phyloP scores from a whole-genome alignment of 1,284 basidiomycete species.

The Apiotrichum gracile region DNA sequence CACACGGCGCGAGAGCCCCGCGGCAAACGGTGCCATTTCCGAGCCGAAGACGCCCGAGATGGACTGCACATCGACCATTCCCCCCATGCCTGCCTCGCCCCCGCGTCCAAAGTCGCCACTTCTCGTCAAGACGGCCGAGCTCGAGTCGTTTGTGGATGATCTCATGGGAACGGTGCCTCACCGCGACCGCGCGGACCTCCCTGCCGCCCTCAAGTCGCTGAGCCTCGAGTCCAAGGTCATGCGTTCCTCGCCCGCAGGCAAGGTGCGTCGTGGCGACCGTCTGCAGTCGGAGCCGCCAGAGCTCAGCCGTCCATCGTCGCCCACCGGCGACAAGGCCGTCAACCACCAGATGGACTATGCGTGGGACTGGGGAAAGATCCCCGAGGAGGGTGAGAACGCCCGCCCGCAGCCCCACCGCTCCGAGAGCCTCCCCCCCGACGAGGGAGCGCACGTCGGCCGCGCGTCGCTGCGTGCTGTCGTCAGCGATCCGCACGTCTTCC shows the following conservation, averaged over 20 bases:
- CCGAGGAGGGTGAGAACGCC: slow-evolving; percentile 2
- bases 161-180: slow-evolving; percentile 7
- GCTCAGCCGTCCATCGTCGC: slow-evolving; percentile 13
- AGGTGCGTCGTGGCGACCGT: slow-evolving; percentile 4
- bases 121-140: neutral
- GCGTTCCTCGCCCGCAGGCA: neutral
- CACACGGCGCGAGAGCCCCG: neutral
- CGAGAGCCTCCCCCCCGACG: slow-evolving; percentile 5
- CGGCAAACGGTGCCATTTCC: neutral
- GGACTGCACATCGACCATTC: neutral
- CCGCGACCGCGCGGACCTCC: slow-evolving; percentile 1
- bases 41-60: neutral
- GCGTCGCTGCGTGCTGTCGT: slow-evolving; percentile 45
- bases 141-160: slow-evolving; percentile 13
- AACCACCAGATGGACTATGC: slow-evolving; percentile 35
- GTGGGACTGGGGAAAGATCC: slow-evolving; percentile 42
- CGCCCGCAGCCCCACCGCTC: slow-evolving; percentile 2
- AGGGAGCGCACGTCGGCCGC: neutral
- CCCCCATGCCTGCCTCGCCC: slow-evolving; percentile 6
- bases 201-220: slow-evolving; percentile 8
- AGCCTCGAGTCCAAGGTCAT: slow-evolving; percentile 7
- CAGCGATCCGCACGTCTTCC: slow-evolving; percentile 49
- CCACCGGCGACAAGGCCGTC: neutral
- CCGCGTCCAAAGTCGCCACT: slow-evolving; percentile 1
- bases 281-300: slow-evolving; percentile 15